Evolutionary conservation across 2,329 filamentous ascomycete species (phyloP).

Genomic region (Chrysoporthe puriensis): DNA sequence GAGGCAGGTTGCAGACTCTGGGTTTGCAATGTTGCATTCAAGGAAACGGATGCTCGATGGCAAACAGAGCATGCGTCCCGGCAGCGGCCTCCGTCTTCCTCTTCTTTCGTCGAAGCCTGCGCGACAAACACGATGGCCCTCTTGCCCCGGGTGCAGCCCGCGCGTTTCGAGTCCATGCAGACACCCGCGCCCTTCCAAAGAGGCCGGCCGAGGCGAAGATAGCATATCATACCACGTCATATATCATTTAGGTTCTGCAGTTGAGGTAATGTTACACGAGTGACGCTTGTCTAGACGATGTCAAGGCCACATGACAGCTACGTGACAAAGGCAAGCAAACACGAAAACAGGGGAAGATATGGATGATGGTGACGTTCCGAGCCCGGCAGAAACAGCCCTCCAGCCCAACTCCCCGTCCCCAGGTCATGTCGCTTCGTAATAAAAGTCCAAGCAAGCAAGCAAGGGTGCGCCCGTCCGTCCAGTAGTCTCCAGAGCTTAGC

Average conservation of each 20-base stretch:
- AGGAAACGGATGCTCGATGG: not conserved
- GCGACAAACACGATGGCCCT: too few species aligned
- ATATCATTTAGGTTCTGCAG: not conserved
- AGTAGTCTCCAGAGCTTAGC: too few species aligned
- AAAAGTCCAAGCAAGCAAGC: not conserved
- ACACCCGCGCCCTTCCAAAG: not conserved
- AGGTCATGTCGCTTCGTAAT: not conserved
- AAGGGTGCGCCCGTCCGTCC: too few species aligned
- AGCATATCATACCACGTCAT: not conserved
- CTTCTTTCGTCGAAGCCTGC: too few species aligned
- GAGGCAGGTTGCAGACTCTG: too few species aligned
- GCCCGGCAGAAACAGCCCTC: constrained; percentile 6
- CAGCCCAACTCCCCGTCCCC: not conserved
- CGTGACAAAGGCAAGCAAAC: not conserved
- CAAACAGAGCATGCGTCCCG: not conserved
- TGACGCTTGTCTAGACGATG: not conserved
- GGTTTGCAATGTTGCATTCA: too few species aligned
- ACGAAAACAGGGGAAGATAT: not conserved
- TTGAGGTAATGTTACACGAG: not conserved
- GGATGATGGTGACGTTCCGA: constrained; percentile 5
- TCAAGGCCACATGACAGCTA: not conserved
- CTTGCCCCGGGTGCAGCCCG: too few species aligned
- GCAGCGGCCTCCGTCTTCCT: too few species aligned
- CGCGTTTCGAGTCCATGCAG: not conserved
- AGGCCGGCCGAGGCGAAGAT: not conserved